These are phyloP conservation scores for Arachnomyces sp. DNA, from an alignment of 2,329 filamentous ascomycete species.

Conservation along the genomic window DNA sequence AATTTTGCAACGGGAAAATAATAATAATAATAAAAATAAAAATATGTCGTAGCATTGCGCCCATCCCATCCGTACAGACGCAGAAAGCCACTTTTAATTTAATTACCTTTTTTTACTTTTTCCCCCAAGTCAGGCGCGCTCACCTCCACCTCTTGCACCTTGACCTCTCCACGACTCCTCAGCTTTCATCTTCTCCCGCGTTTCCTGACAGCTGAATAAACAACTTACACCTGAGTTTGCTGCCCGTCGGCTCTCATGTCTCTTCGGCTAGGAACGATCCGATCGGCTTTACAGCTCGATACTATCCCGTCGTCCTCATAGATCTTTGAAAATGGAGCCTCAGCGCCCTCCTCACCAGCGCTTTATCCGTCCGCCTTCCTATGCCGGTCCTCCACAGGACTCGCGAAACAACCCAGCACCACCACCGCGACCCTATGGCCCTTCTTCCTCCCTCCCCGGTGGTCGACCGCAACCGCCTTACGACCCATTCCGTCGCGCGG, in stretches of 20 bases:
- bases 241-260: too few species aligned
- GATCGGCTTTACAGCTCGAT: too few species aligned
- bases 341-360: constrained; percentile 20
- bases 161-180: constrained; percentile 17
- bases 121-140: constrained; percentile 1
- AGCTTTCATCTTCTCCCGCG: constrained; percentile 8
- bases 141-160: constrained; percentile 2
- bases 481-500: constrained; percentile 16
- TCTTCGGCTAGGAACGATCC: too few species aligned
- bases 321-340: constrained; percentile 18
- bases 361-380: constrained; percentile 26
- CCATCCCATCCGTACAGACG: too few species aligned
- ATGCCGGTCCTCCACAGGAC: constrained; percentile 22
- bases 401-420: constrained; percentile 17
- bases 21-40: too few species aligned
- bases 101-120: constrained; percentile 1
- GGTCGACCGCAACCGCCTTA: constrained; percentile 18
- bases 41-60: too few species aligned
- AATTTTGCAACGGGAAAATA: too few species aligned
- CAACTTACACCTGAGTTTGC: too few species aligned
- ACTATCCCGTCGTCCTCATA: too few species aligned
- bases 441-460: constrained; percentile 12
- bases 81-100: too few species aligned
- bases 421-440: constrained; percentile 17
- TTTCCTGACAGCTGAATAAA: too few species aligned